A percentile compares a stretch with the other conserved stretches of the same genome.
Conservation (phyloP, 805 yeast genomes). For the Sugiyamaella floridensis region DNA sequence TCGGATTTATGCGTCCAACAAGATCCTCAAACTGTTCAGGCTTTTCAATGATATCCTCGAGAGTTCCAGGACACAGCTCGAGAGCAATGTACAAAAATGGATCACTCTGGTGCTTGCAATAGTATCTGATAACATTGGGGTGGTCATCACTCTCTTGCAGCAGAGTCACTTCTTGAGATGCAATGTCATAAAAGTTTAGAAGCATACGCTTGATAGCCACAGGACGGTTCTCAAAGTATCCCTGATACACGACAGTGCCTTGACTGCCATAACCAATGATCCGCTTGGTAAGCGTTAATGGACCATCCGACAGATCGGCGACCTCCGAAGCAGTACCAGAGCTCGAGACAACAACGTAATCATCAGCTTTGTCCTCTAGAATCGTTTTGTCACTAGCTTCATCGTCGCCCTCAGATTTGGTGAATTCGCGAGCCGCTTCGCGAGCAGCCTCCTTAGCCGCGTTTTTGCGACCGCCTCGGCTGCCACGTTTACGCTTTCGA, state of each 20-base stretch:
- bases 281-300: conserved; percentile 49
- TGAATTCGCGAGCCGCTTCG: conserved; percentile 4
- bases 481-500: conserved; percentile 73
- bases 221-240: conserved; percentile 83
- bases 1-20: conserved; percentile 41
- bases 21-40: conserved; percentile 36
- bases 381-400: neutral
- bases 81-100: conserved; percentile 86
- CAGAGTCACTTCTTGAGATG: conserved; percentile 81
- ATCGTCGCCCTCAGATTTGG: conserved; percentile 5
- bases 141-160: conserved; percentile 94
- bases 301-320: conserved; percentile 15
- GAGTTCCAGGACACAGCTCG: conserved; percentile 81
- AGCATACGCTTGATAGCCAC: conserved; percentile 95
- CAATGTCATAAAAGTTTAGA: conserved; percentile 87
- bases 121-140: conserved; percentile 89
- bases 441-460: conserved; percentile 6
- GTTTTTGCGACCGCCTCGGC: conserved; percentile 71
- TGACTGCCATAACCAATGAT: conserved; percentile 94
- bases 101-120: conserved; percentile 85
- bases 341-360: conserved; percentile 5
- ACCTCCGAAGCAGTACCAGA: conserved; percentile 2
- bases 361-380: neutral
- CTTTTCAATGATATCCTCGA: conserved; percentile 67
- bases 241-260: conserved; percentile 90